Evolutionary conservation across 192 early-diverging fungal species (phyloP).

Genomic region (Tieghemiomyces parasiticus): DNA sequence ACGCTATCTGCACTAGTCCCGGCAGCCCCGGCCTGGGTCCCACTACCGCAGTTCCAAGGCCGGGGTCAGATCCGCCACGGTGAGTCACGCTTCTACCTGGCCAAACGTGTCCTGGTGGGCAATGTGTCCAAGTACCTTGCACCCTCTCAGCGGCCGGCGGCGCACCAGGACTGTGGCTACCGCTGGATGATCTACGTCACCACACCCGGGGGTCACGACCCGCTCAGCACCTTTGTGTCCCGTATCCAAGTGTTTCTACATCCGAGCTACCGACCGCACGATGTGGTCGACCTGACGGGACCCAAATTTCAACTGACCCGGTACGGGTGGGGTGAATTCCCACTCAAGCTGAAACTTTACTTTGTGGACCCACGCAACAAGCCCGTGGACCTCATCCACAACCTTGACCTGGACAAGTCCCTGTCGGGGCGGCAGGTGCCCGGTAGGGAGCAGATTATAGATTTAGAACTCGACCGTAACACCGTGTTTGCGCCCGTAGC

Average conservation of each 20-base stretch:
- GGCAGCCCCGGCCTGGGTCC: too few relatives aligned
- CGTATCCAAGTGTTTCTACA: constrained; percentile 79
- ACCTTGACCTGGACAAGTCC: constrained; percentile 60
- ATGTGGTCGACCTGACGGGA: constrained; percentile 66
- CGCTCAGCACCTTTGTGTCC: constrained; percentile 48
- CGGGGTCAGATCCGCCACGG: constrained; percentile 15
- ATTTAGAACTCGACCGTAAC: constrained; percentile 73
- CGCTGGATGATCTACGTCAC: constrained; percentile 89
- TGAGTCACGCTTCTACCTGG: constrained; percentile 60
- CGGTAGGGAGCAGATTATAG: constrained; percentile 60
- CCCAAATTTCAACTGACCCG: constrained; percentile 73
- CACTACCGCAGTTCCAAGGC: too few relatives aligned
- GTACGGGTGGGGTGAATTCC: constrained; percentile 93
- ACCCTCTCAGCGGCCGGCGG: constrained; percentile 36
- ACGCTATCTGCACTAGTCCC: too few relatives aligned
- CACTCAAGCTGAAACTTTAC: constrained; percentile 62
- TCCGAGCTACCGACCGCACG: constrained; percentile 74
- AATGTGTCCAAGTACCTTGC: constrained; percentile 59
- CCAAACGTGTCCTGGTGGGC: constrained; percentile 46
- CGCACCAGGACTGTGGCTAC: constrained; percentile 46
- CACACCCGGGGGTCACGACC: constrained; percentile 24
- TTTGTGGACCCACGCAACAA: constrained; percentile 77
- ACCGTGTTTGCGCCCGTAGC: constrained; percentile 34
- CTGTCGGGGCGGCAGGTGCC: constrained; percentile 49
- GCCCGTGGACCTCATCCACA: constrained; percentile 67